Evolutionary conservation across 2,329 filamentous ascomycete genomes (phyloP).

Genomic region (Cladosporium sp.): DNA sequence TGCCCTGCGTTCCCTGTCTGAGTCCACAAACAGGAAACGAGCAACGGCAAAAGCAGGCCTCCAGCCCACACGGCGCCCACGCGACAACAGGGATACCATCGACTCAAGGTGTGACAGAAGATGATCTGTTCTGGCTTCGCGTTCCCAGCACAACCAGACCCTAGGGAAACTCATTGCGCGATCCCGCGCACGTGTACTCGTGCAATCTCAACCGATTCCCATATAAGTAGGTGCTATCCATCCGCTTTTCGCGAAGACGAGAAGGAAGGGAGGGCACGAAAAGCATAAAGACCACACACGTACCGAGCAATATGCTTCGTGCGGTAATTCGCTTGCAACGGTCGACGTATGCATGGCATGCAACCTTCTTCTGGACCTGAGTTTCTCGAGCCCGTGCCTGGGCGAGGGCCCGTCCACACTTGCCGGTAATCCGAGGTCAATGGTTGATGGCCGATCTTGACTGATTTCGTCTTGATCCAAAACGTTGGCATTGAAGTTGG

Average conservation of each 20-base stretch:
- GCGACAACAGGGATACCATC: conserved; percentile 17
- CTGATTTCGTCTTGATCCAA: background rate
- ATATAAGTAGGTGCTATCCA: background rate
- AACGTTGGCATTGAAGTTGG: background rate
- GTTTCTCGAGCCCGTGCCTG: background rate
- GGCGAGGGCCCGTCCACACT: background rate
- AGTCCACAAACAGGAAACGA: background rate
- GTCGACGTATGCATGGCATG: background rate
- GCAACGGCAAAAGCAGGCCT: background rate
- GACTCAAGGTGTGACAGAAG: conserved; percentile 1
- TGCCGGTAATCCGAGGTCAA: background rate
- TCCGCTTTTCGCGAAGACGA: background rate
- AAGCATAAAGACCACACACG: background rate
- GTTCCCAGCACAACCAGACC: background rate
- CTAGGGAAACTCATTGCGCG: conserved; percentile 3
- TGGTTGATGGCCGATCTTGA: background rate
- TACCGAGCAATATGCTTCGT: background rate
- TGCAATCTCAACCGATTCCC: conserved; percentile 5
- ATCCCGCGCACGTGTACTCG: background rate
- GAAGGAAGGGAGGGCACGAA: background rate
- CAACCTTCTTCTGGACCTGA: background rate
- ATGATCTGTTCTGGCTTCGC: background rate
- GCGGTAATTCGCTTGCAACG: background rate
- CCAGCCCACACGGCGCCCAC: conserved; percentile 11
- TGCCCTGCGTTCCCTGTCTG: conserved; percentile 10